phyloP scores from a whole-genome alignment of 208 protist genomes.

The Wallacemonas rigidus region DNA sequence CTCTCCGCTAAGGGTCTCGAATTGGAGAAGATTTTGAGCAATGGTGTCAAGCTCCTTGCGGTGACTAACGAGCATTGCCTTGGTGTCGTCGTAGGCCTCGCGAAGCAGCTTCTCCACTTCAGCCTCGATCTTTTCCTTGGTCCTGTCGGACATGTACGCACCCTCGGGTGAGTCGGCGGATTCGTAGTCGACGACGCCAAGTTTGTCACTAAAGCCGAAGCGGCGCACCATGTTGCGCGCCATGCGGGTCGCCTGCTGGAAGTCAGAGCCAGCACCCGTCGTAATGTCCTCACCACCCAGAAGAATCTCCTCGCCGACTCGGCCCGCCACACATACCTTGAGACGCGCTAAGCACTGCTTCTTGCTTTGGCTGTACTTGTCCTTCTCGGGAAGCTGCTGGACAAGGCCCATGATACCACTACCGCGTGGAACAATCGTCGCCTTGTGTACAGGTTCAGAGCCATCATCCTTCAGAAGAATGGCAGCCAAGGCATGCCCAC shows the following conservation, averaged over 20 bases:
- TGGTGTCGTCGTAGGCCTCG: constrained; percentile 78
- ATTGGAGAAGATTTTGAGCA: constrained; percentile 81
- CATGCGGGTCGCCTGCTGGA: constrained; percentile 90
- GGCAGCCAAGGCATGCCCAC: constrained; percentile 84
- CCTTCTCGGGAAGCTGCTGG: constrained; percentile 84
- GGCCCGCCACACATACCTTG: constrained; percentile 87
- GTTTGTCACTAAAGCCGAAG: constrained; percentile 87
- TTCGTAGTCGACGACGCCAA: constrained; percentile 90
- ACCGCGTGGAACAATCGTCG: constrained; percentile 90
- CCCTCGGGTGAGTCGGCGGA: constrained; percentile 72
- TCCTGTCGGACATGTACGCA: constrained; percentile 91
- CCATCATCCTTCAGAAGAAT: constrained; percentile 75
- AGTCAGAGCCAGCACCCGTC: constrained; percentile 89
- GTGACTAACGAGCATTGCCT: constrained; percentile 62
- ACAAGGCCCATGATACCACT: constrained; percentile 92
- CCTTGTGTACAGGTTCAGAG: constrained; percentile 91
- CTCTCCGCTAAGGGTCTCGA: constrained; percentile 84
- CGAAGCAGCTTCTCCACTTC: constrained; percentile 73
- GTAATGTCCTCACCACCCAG: constrained; percentile 95
- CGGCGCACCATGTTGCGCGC: constrained; percentile 89
- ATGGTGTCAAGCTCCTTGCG: constrained; percentile 71
- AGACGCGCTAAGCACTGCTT: constrained; percentile 81
- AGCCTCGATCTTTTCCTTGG: constrained; percentile 86
- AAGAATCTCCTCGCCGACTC: constrained; percentile 97
- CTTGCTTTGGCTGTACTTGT: constrained; percentile 89